Base-by-base conservation (phyloP, 192 early-diverging fungal genomes). In the Obelidium mucronatum region DNA sequence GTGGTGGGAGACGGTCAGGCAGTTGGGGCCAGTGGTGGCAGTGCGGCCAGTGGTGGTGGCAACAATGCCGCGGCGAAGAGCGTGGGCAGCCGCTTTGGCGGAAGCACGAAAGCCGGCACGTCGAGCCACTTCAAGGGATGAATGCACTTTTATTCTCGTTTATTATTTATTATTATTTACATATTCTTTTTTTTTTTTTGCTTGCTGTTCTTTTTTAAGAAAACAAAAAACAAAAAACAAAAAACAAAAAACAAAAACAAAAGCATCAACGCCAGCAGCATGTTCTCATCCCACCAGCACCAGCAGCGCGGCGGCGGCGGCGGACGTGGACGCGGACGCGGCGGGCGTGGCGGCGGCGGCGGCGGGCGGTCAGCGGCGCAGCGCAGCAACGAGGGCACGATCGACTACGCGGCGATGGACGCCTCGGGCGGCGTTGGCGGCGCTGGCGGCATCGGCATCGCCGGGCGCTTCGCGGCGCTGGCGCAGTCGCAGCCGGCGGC, bases 391-490 rank as follows among this genome's bases (percentile, higher is more conserved):
- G 66, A 52, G 19, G 66, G 42, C 66, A 52, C 36, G 5, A 39
- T 67, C 36, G 66, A 67, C 66, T 67, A 51, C 44, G 37, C 36
- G n/a, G 42, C 40, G 17, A 51, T 51, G 42, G 66, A 67, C 19
- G 63, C 28, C 28, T 15, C 15, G 8, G 44, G 11, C 44, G 44
- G 44, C 19, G 44, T 48, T 48, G 44, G 11, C 11, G 19, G 8
- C 44, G 44, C 44, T 0, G 44, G 44, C 19, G 13, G 55, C 55
- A 8, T 58, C 24, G 55, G 24, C 55, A 24, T 58, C 55, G 13
- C 24, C 22, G 55, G 13, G 24, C 8, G 24, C 24, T 58, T 8
- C 8, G 55, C 24, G 24, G 55, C 13, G n/a, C n/a, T n/a, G n/a
- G n/a, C n/a, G n/a, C n/a, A n/a, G n/a, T n/a, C n/a, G n/a, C n/a